Base-by-base conservation (phyloP, 768 basidiomycete species). In the Nidularia sp. region DNA sequence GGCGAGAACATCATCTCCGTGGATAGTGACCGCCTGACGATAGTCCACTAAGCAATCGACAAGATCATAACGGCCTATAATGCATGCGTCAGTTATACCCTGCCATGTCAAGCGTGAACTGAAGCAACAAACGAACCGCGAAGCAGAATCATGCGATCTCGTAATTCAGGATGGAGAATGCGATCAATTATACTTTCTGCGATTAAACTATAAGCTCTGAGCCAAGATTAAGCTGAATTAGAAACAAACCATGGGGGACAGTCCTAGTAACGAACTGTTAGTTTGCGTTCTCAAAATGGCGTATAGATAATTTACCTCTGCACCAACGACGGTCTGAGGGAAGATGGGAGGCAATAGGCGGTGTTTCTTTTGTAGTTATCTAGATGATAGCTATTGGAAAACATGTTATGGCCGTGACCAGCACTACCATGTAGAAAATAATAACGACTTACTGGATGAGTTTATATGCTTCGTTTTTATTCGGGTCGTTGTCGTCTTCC, bases 1-100 rank as follows among this genome's bases (percentile, higher is more conserved):
- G 3, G 86, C 85, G n/a, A 97, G 75, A 18, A 93, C 88, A 60
- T 98, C 94, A 57, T 96, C 90, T 9, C 92, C 93, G 53, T 97
- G 93, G 43, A 95, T 79, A 2, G 79, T 86, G 9, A 90, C 77
- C 3, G 81, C 79, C 25, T 66, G 71, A 33, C 87, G 75, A 56
- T 90, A 86, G 54, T 90, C 86, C 54, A 86, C 76, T 31, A 93
- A 70, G 59, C 88, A 90, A 54, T 93, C 91, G 0, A 86, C 81
- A 10, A 97, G 70, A 60, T 88, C 86, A 57, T 88, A 90, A 45
- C 85, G 87, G 22, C 82, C 90, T 93, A 56, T 3, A 39, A 50
- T 25, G 52, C 18, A 18, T 18, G 15, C 15, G 45, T 45, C 53
- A 53, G 39, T 47, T 45, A 42, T 18, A n/a, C 34, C 47, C 25